Conservation (phyloP, 352 stramenopile species). For the Pythium apleroticum region DNA sequence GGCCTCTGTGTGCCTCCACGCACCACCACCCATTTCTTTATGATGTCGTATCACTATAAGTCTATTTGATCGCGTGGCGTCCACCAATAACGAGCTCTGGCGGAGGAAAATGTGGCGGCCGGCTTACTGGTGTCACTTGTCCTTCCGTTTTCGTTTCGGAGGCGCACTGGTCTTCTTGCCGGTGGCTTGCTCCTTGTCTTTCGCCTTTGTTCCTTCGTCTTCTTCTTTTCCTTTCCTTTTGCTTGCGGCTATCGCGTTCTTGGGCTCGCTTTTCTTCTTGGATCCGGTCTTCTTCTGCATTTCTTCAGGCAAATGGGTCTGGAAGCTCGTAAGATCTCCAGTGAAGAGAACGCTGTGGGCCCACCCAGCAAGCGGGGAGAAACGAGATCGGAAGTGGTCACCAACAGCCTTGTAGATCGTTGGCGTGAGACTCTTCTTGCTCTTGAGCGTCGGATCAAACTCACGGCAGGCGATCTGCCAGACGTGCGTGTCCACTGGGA, state of each 20-base stretch:
- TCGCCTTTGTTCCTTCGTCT: not conserved
- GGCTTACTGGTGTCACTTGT: not conserved
- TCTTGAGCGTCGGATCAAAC: constrained; percentile 37
- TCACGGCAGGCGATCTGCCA: constrained; percentile 89
- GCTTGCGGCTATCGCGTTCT: not conserved
- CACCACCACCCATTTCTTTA: not conserved
- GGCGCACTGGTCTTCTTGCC: not conserved
- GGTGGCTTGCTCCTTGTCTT: not conserved
- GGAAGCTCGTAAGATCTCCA: constrained; percentile 28
- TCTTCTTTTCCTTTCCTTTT: not conserved
- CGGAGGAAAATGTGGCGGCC: not conserved
- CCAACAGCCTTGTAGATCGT: constrained; percentile 78
- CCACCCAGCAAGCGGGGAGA: constrained; percentile 88
- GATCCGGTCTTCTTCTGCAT: constrained; percentile 20
- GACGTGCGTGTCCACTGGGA: constrained; percentile 95
- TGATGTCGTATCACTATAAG: not conserved
- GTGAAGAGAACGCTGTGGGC: constrained; percentile 51
- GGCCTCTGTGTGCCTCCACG: not conserved
- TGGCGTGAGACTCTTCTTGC: constrained; percentile 65
- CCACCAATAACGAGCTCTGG: not conserved
- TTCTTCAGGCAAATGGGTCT: constrained; percentile 21
- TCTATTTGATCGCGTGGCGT: not conserved
- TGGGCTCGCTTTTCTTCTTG: constrained; percentile 10
- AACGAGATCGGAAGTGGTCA: constrained; percentile 89
- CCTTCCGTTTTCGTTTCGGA: not conserved